Conservation (phyloP, 768 basidiomycete genomes). For the Boletus reticuloceps region DNA sequence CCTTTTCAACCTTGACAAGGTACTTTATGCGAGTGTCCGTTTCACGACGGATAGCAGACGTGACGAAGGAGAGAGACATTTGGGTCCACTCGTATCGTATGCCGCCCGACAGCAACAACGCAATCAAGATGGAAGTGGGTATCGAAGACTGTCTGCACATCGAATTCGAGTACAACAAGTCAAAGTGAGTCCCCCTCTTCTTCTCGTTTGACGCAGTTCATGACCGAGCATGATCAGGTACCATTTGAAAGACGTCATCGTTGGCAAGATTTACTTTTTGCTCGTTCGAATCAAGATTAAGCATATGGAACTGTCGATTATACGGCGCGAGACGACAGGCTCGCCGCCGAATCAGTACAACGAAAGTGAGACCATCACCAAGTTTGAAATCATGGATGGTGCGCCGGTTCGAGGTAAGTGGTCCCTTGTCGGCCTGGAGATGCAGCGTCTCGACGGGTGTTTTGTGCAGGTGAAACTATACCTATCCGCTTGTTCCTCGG, state of each 20-base stretch:
- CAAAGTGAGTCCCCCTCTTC: slow-evolving; percentile 63
- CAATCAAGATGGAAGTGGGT: slow-evolving; percentile 99
- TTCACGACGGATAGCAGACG: slow-evolving; percentile 89
- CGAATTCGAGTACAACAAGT: slow-evolving; percentile 99
- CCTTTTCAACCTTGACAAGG: slow-evolving; percentile 40
- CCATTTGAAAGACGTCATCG: slow-evolving; percentile 97
- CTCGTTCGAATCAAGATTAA: slow-evolving; percentile 99
- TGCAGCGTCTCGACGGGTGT: neutral
- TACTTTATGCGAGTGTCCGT: slow-evolving; percentile 93
- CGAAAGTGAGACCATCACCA: slow-evolving; percentile 98
- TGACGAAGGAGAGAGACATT: slow-evolving; percentile 87
- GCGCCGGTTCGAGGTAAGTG: slow-evolving; percentile 87
- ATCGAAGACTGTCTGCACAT: slow-evolving; percentile 99
- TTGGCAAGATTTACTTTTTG: slow-evolving; percentile 99
- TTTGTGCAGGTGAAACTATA: slow-evolving; percentile 85
- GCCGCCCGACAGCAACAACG: slow-evolving; percentile 97
- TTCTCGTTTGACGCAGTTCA: neutral
- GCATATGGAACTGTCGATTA: slow-evolving; percentile 98
- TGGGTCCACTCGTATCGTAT: slow-evolving; percentile 99
- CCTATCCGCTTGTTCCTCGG: slow-evolving; percentile 97
- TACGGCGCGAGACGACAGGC: slow-evolving; percentile 95
- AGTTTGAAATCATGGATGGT: slow-evolving; percentile 99
- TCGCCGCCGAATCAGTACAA: slow-evolving; percentile 99
- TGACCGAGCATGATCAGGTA: slow-evolving; percentile 55
- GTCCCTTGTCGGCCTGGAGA: neutral